phyloP scores from a whole-genome alignment of 139 green algal species.

The Chlorella sorokiniana region DNA sequence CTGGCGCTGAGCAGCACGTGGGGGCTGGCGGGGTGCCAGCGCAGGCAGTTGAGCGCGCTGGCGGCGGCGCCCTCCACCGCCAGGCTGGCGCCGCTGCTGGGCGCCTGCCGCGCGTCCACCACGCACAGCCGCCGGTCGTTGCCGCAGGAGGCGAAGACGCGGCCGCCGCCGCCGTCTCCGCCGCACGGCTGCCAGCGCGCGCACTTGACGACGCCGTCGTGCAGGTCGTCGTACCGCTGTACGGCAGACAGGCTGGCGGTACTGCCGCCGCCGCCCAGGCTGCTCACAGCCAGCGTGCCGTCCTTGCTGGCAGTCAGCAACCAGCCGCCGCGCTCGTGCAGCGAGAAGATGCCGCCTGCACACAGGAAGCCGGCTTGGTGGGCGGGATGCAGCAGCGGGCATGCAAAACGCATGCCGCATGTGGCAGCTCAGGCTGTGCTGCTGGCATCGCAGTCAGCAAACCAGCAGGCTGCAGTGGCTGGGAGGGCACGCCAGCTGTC shows the following conservation, averaged over 20 bases:
- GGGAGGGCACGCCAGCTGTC: background rate
- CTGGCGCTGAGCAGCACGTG: constrained; percentile 35
- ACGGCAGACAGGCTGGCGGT: constrained; percentile 9
- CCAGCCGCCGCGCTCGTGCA: constrained; percentile 22
- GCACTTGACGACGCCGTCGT: constrained; percentile 49
- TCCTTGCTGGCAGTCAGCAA: constrained; percentile 44
- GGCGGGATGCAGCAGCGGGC: background rate
- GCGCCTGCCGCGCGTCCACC: constrained; percentile 10
- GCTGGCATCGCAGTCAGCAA: background rate
- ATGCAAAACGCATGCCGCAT: background rate
- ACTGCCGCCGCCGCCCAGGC: background rate
- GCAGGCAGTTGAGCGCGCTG: constrained; percentile 34
- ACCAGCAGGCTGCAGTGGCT: background rate
- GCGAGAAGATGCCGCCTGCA: constrained; percentile 48
- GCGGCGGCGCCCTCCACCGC: background rate
- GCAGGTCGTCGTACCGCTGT: constrained; percentile 27
- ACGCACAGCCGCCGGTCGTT: constrained; percentile 39
- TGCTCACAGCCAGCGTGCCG: constrained; percentile 26
- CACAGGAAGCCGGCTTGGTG: too few species aligned
- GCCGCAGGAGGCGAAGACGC: constrained; percentile 43
- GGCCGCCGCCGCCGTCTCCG: background rate
- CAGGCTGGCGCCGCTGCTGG: constrained; percentile 10
- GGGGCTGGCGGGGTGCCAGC: constrained; percentile 32
- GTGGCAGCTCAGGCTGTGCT: background rate
- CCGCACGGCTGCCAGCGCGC: constrained; percentile 33